phyloP scores from a whole-genome alignment of 805 yeast species.

The Naumovozyma dairenensis region DNA sequence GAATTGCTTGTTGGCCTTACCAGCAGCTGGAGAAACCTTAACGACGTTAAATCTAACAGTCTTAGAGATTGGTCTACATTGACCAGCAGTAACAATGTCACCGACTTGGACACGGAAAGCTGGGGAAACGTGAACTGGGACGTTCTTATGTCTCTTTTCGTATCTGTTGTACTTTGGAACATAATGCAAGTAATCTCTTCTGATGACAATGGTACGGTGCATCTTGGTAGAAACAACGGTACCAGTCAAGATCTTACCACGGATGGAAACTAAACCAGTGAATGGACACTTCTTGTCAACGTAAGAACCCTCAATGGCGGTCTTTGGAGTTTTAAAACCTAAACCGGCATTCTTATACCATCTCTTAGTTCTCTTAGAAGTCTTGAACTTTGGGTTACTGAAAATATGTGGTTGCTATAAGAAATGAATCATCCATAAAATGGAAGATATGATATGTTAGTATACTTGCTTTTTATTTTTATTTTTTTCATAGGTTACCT shows the following conservation, averaged over 20 bases:
- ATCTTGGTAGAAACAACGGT: slow-evolving; percentile 99
- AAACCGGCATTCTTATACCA: slow-evolving; percentile 99
- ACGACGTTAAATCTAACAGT: slow-evolving; percentile 99
- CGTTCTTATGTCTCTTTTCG: slow-evolving; percentile 99
- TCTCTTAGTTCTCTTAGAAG: slow-evolving; percentile 98
- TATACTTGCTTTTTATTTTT: slow-evolving; percentile 18
- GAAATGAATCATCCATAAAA: slow-evolving; percentile 1
- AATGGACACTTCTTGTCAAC: slow-evolving; percentile 99
- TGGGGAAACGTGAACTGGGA: slow-evolving; percentile 99
- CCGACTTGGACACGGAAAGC: slow-evolving; percentile 99
- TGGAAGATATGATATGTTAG: no score
- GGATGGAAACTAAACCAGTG: slow-evolving; percentile 92
- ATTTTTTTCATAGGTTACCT: no score
- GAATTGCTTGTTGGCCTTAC: slow-evolving; percentile 89
- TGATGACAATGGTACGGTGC: slow-evolving; percentile 99
- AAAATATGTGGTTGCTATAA: slow-evolving; percentile 98
- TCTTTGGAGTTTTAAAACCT: slow-evolving; percentile 99
- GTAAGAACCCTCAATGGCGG: slow-evolving; percentile 97
- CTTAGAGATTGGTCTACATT: slow-evolving; percentile 99
- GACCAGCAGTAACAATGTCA: slow-evolving; percentile 98
- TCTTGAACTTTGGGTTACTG: slow-evolving; percentile 99
- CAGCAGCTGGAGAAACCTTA: slow-evolving; percentile 82
- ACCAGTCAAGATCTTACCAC: slow-evolving; percentile 99
- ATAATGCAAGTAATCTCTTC: slow-evolving; percentile 99
- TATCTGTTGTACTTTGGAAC: slow-evolving; percentile 99